Evolutionary conservation across 768 basidiomycete species (phyloP).

Genomic region (Aureoboletus auriporus): DNA sequence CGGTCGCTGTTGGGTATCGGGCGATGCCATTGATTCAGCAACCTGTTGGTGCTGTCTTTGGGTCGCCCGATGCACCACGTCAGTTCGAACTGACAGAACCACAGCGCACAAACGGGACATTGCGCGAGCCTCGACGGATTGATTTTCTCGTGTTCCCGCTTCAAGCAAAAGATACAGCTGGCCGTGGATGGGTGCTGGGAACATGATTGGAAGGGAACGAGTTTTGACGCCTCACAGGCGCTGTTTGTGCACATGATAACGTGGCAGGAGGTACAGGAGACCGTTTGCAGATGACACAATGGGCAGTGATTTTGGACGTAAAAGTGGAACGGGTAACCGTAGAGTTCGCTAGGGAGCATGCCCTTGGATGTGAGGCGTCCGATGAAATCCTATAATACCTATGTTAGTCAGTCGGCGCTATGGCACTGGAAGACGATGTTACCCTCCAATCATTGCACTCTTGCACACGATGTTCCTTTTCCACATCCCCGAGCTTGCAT

Average conservation of each 20-base stretch:
- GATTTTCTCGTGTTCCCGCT: neutral
- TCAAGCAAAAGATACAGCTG: conserved; percentile 11
- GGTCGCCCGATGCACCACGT: conserved; percentile 24
- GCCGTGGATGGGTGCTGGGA: conserved; percentile 6
- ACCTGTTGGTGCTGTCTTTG: neutral
- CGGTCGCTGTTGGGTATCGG: conserved; percentile 1
- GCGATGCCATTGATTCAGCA: neutral
- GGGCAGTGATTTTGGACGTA: conserved; percentile 8
- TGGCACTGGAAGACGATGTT: neutral
- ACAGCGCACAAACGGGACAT: conserved; percentile 19
- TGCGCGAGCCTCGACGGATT: conserved; percentile 11
- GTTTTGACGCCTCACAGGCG: conserved; percentile 13
- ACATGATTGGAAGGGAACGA: conserved; percentile 16
- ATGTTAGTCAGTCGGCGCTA: neutral
- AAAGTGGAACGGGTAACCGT: neutral
- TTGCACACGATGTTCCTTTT: conserved; percentile 3
- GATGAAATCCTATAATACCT: conserved; percentile 18
- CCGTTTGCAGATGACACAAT: conserved; percentile 4
- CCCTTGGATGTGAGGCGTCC: conserved; percentile 12
- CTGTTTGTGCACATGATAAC: conserved; percentile 15
- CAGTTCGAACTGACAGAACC: conserved; percentile 20
- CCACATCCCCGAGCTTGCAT: conserved; percentile 7
- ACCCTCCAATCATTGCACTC: conserved; percentile 12
- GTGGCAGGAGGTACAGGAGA: conserved; percentile 9
- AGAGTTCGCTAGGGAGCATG: neutral